phyloP scores from a whole-genome alignment of 805 yeast genomes.

The Kazachstania kunashirensis region DNA sequence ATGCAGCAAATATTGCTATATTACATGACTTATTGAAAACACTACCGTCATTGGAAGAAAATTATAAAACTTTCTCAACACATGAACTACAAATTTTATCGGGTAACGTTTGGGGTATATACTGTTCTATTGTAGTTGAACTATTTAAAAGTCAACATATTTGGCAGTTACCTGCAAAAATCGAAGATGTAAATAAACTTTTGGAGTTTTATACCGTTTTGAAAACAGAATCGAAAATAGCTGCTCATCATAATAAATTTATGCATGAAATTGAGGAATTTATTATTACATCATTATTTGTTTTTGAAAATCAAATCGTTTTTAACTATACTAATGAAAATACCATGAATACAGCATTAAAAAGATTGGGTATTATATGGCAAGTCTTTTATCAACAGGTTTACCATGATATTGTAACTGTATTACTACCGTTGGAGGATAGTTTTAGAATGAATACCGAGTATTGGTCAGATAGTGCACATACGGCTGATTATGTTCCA shows the following conservation, averaged over 20 bases:
- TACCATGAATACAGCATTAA: slow-evolving; percentile 30
- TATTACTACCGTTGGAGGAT: slow-evolving; percentile 44
- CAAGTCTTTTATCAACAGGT: slow-evolving; percentile 44
- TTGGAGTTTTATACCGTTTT: slow-evolving; percentile 22
- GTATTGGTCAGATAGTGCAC: slow-evolving; percentile 24
- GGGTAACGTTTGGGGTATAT: slow-evolving; percentile 28
- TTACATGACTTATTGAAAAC: slow-evolving; percentile 27
- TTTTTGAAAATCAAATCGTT: slow-evolving; percentile 31
- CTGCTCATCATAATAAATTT: slow-evolving; percentile 18
- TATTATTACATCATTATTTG: slow-evolving; percentile 30
- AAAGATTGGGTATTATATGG: slow-evolving; percentile 42
- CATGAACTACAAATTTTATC: slow-evolving; percentile 25
- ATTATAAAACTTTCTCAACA: slow-evolving; percentile 21
- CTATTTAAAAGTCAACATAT: slow-evolving; percentile 23
- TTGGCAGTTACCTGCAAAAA: slow-evolving; percentile 28
- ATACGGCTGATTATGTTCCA: slow-evolving; percentile 6
- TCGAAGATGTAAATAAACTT: slow-evolving; percentile 22
- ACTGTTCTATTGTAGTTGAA: slow-evolving; percentile 21
- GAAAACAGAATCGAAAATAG: slow-evolving; percentile 21
- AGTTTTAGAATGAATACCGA: slow-evolving; percentile 18
- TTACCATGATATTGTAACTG: slow-evolving; percentile 49
- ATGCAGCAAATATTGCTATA: slow-evolving; percentile 13
- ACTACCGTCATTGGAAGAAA: slow-evolving; percentile 25
- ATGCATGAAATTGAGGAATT: slow-evolving; percentile 25
- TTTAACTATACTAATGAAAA: slow-evolving; percentile 27